Base-by-base conservation (phyloP, 2,329 filamentous ascomycete genomes). In the Colletotrichum sp. region DNA sequence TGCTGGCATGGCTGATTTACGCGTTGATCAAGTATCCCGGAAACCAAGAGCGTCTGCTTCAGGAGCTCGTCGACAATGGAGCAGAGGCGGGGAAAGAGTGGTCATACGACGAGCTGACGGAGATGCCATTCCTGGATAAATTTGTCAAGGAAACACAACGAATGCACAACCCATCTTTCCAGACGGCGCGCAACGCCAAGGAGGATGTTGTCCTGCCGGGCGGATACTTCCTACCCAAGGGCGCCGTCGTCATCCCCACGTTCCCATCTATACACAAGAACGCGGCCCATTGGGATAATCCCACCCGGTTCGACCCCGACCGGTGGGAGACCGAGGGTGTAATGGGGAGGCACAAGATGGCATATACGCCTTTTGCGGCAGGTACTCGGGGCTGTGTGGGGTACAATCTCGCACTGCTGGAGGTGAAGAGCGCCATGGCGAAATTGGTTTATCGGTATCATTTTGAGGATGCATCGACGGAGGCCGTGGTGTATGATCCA, bases 401-500 rank as follows among this genome's bases (percentile, higher is more conserved):
- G 3, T 70, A 70, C n/a, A 70, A 74, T 9, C 66, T 74, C 4
- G 66, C 66, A 1, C 6, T 70, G 13, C 18, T 74, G 24, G 71
- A 74, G 9, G 71, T 74, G 13, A 74, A 74, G 32, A 70, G 57
- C 6, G 71, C 64, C 8, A 60, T 71, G 59, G 67, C 49, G 16
- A 66, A 75, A n/a, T 6, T 75, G 44, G 67, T 70, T 5, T 55
- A 71, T 21, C 59, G 67, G 7, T 79, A 80, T 57, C 59, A 75
- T 24, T 80, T 80, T 60, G 71, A 78, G 13, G 68, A 78, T 24
- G 75, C 72, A n/a, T 76, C 73, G n/a, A 59, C 69, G 12, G 76
- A 78, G 63, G 52, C 77, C 0, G 71, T 79, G 7, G 70, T 76
- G 10, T 80, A 79, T 18, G 78, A 80, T 49, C 79, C 78, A 1